Percentiles rank a stretch among this genome's conserved stretches.
Conservation (phyloP, 2,329 filamentous ascomycete genomes). For the Xylaria arbuscula region DNA sequence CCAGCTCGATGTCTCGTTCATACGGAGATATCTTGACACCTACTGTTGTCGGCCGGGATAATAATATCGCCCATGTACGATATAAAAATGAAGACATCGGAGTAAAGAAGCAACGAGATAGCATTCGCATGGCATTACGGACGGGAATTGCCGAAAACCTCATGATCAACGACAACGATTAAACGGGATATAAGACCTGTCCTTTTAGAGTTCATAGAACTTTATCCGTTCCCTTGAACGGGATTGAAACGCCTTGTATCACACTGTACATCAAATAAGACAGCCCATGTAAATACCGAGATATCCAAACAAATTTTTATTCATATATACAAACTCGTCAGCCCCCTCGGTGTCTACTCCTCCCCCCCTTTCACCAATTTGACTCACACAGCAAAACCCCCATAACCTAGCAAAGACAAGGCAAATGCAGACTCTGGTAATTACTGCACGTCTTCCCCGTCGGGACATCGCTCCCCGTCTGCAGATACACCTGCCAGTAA, state of each 20-base stretch:
- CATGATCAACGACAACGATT: constrained; percentile 2
- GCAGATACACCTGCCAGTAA: constrained; percentile 64
- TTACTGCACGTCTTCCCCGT: constrained; percentile 63
- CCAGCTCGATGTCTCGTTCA: background rate
- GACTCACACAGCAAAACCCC: background rate
- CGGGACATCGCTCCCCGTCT: constrained; percentile 63
- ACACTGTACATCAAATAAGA: constrained; percentile 26
- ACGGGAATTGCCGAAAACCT: constrained; percentile 8
- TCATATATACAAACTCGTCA: constrained; percentile 13
- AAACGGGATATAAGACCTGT: background rate
- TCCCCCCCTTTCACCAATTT: background rate
- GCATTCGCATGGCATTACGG: constrained; percentile 22
- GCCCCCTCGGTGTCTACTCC: background rate
- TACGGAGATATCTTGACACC: background rate
- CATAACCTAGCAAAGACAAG: constrained; percentile 58
- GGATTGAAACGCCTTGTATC: constrained; percentile 8
- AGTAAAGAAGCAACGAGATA: background rate
- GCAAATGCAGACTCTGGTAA: constrained; percentile 65
- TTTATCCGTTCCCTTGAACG: background rate
- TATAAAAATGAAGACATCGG: background rate
- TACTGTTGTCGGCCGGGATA: background rate
- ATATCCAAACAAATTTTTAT: constrained; percentile 13
- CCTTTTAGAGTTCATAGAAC: too few relatives aligned
- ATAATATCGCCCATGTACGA: constrained; percentile 8
- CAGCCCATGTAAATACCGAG: constrained; percentile 25